Base-by-base conservation (phyloP, 176 grass and related monocot genomes). In the Thalia dealbata region DNA sequence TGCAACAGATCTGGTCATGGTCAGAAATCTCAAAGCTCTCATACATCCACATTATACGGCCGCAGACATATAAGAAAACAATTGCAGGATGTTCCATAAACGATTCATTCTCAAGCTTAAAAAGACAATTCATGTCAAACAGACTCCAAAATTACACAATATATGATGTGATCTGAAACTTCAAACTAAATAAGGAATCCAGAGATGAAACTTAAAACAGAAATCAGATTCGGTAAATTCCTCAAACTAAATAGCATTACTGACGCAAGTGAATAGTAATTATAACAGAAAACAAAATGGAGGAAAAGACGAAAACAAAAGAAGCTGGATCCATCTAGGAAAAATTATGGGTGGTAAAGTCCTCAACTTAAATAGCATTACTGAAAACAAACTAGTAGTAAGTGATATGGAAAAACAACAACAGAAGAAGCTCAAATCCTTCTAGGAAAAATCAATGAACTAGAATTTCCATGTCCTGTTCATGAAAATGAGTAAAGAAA, bases 1-100 rank as follows among this genome's bases (percentile, higher is more conserved):
- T n/a, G 78, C 77, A 70, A 85, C 83, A 86, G 95, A 95, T 93
- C 90, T 99, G 85, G 10, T 62, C 52, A 81, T 28, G 68, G 48
- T 52, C 44, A 28, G n/a, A 71, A 83, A 69, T 51, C 42, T 74
- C 67, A 73, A 69, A 60, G 54, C 68, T 25, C 48, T 78, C 45
- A 45, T 78, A 25, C 59, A 43, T 11, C 6, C 67, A 43, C 19
- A 60, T 23, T 7, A n/a, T 38, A 38, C 4, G 18, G 18, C 52
- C 52, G n/a, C 14, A 18, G 19, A 7, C n/a, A n/a, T 21, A 56
- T 56, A 58, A 58, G 54, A 58, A 58, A 58, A 8, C 6, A 7
- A 58, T 21, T 58, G 18, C 54, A 58, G 19, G 15, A 58, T 58
- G 6, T 58, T 19, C 54, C 11, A n/a, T 4, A 58, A 4, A 23